Conservation (phyloP, 495 filamentous ascomycete genomes). For the Podospora appendiculata region DNA sequence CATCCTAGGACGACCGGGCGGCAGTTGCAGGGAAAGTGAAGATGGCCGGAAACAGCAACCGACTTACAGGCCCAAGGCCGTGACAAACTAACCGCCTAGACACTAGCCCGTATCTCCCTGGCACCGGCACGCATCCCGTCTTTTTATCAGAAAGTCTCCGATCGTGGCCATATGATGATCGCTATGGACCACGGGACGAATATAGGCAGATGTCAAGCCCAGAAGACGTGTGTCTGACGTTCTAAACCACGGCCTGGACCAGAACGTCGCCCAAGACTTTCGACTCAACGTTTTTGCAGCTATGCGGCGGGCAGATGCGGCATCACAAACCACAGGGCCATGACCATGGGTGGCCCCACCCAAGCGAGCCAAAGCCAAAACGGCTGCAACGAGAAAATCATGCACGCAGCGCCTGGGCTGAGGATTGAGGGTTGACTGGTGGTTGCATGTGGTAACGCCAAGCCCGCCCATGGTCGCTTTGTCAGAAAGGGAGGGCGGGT, state of each 20-base stretch:
- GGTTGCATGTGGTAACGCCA: conserved; percentile 12
- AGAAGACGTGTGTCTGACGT: no score
- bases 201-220: conserved; percentile 11
- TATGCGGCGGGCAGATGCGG: background rate
- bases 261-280: no score
- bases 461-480: no score
- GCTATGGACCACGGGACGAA: conserved; percentile 5
- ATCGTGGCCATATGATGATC: conserved; percentile 10
- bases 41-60: no score
- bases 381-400: conserved; percentile 17
- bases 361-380: background rate
- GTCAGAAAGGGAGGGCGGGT: no score
- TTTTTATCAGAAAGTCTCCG: conserved; percentile 3
- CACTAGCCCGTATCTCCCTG: no score
- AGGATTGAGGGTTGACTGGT: background rate
- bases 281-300: no score
- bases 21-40: no score
- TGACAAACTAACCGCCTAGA: no score
- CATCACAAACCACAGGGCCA: conserved; percentile 1
- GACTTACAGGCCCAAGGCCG: no score
- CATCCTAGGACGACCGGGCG: no score
- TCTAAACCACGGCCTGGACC: no score
- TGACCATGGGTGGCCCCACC: conserved; percentile 15
- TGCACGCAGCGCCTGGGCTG: conserved; percentile 2
- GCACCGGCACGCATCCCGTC: conserved; percentile 1